Percentiles rank a stretch among this genome's conserved stretches.
Evolutionary conservation across 768 basidiomycete species (phyloP).

Genomic region (Steccherinum ochraceum): DNA sequence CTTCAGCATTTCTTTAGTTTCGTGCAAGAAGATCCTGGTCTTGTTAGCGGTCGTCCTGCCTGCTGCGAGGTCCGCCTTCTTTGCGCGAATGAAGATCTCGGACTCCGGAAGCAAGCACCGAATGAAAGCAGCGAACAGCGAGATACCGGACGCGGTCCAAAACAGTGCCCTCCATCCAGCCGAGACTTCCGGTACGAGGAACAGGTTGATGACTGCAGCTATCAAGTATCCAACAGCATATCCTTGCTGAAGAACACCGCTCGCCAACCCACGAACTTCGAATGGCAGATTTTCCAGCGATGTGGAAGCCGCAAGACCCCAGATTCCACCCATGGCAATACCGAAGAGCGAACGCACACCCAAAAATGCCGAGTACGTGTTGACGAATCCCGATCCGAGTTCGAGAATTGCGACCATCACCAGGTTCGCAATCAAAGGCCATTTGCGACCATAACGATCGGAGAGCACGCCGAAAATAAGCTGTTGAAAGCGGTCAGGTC

Average conservation of each 20-base stretch:
- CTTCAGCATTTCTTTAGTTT: constrained; percentile 72
- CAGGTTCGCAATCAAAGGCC: constrained; percentile 80
- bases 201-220: constrained; percentile 78
- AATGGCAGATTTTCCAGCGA: constrained; percentile 87
- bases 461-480: constrained; percentile 79
- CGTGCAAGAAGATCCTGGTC: constrained; percentile 65
- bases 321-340: constrained; percentile 84
- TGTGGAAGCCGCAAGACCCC: constrained; percentile 78
- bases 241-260: constrained; percentile 83
- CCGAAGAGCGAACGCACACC: constrained; percentile 80
- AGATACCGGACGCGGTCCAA: constrained; percentile 72
- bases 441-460: constrained; percentile 90
- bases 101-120: constrained; percentile 74
- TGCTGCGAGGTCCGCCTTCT: constrained; percentile 40
- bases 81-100: constrained; percentile 61
- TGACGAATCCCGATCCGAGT: constrained; percentile 75
- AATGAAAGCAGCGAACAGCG: constrained; percentile 59
- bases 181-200: constrained; percentile 35
- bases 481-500: constrained; percentile 12
- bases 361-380: constrained; percentile 74
- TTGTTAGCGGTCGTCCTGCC: constrained; percentile 37
- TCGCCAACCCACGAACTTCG: constrained; percentile 77
- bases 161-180: constrained; percentile 69
- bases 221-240: constrained; percentile 85
- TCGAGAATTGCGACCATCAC: constrained; percentile 66